Percentiles rank a stretch among this genome's conserved stretches.
These are phyloP conservation scores for Leishmania tropica DNA, from an alignment of 208 protist species.

Conservation along the genomic window DNA sequence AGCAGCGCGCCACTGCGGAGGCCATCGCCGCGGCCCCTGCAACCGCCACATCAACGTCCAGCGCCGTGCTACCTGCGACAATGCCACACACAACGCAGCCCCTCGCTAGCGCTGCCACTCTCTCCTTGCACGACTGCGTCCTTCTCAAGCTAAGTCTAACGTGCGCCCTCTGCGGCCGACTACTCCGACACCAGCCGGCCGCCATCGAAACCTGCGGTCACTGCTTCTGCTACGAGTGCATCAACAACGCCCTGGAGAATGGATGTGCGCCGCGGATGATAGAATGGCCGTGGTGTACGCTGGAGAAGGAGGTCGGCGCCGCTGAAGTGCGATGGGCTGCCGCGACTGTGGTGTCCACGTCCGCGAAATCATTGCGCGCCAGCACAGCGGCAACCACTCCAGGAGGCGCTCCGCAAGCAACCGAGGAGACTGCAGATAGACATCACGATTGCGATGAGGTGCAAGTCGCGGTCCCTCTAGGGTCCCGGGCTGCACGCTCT, in stretches of 20 bases:
- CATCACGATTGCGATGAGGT: not conserved
- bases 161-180: conserved; percentile 56
- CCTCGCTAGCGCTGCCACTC: not conserved
- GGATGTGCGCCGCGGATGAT: conserved; percentile 39
- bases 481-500: not conserved
- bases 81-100: not conserved
- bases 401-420: not conserved
- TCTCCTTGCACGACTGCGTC: conserved; percentile 26
- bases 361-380: not conserved
- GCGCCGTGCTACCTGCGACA: not conserved
- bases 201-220: conserved; percentile 77
- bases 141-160: conserved; percentile 44
- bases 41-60: not conserved
- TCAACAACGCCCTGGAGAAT: conserved; percentile 65
- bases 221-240: conserved; percentile 76
- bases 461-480: not conserved
- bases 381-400: not conserved
- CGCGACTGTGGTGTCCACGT: not conserved
- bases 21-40: not conserved
- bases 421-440: not conserved
- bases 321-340: conserved; percentile 16
- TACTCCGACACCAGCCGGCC: conserved; percentile 44
- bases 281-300: conserved; percentile 38
- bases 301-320: conserved; percentile 4
- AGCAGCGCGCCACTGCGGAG: not conserved